Conservation (phyloP, 257 asterid genomes). For the Rhazya stricta region DNA sequence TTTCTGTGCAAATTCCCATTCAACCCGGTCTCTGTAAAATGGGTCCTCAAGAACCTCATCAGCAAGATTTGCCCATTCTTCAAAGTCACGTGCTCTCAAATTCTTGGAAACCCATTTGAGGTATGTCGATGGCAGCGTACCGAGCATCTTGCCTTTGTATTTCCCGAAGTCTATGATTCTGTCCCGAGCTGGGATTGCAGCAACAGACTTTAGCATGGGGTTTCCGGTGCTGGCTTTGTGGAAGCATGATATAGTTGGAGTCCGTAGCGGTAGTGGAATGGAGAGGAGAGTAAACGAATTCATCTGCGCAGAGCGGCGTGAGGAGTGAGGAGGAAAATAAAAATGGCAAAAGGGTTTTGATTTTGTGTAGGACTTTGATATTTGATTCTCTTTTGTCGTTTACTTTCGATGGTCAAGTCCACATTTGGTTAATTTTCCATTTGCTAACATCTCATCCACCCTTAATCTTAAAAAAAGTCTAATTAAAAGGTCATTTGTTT, state of each 20-base stretch:
- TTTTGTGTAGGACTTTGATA: background rate
- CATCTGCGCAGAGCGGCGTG: background rate
- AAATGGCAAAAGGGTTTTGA: background rate
- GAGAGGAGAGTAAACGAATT: background rate
- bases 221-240: background rate
- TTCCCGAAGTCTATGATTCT: conserved; percentile 65
- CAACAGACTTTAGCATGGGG: background rate
- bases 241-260: conserved; percentile 13
- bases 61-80: conserved; percentile 74
- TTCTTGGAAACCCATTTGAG: conserved; percentile 74
- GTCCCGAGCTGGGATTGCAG: conserved; percentile 52
- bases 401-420: too few relatives aligned
- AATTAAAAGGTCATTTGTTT: too few relatives aligned
- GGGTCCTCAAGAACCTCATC: conserved; percentile 73
- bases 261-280: background rate
- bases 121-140: conserved; percentile 70
- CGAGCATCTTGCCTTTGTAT: conserved; percentile 71
- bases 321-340: background rate
- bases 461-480: too few relatives aligned
- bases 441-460: too few relatives aligned
- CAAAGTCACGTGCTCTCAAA: conserved; percentile 61
- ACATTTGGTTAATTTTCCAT: too few relatives aligned
- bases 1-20: conserved; percentile 77
- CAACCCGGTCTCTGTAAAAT: conserved; percentile 66
- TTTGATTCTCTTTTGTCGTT: too few relatives aligned